Evolutionary conservation across 352 stramenopile species (phyloP).

Genomic region (Pythium insidiosum): DNA sequence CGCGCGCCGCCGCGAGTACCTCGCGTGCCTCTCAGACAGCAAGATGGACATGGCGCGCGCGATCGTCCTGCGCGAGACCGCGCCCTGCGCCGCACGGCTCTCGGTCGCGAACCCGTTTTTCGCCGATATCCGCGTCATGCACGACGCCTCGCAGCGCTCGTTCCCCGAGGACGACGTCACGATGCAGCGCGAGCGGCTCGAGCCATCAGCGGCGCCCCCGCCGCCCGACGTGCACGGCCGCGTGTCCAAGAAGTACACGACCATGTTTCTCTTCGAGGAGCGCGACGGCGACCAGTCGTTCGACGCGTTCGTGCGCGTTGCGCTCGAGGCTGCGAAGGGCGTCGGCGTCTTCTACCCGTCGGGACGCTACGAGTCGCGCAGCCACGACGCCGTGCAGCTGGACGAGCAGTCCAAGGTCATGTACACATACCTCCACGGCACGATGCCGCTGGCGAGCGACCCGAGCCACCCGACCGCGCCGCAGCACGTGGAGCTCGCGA

Average conservation of each 20-base stretch:
- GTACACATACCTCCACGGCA: slow-evolving; percentile 33
- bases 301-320: slow-evolving; percentile 29
- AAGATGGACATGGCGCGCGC: slow-evolving; percentile 54
- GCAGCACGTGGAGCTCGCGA: slow-evolving; percentile 40
- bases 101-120: slow-evolving; percentile 23
- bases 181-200: slow-evolving; percentile 27
- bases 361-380: slow-evolving; percentile 21
- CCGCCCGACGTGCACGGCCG: too few relatives aligned
- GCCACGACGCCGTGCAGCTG: slow-evolving; percentile 24
- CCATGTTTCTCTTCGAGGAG: slow-evolving; percentile 53
- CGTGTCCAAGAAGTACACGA: slow-evolving; percentile 63
- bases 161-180: slow-evolving; percentile 21
- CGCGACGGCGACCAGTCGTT: slow-evolving; percentile 20
- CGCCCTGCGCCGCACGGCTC: slow-evolving; percentile 21
- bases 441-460: slow-evolving; percentile 28
- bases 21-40: slow-evolving; percentile 36
- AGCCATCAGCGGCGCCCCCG: too few relatives aligned
- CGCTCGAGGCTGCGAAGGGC: slow-evolving; percentile 34
- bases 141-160: slow-evolving; percentile 37
- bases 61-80: slow-evolving; percentile 43
- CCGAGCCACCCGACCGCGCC: slow-evolving; percentile 3
- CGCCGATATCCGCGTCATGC: slow-evolving; percentile 30
- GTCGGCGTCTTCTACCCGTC: slow-evolving; percentile 56
- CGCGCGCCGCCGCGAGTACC: slow-evolving; percentile 33
- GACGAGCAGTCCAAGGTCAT: slow-evolving; percentile 28